Conservation (phyloP, 2,329 filamentous ascomycete genomes). For the Xylariaceae sp. region DNA sequence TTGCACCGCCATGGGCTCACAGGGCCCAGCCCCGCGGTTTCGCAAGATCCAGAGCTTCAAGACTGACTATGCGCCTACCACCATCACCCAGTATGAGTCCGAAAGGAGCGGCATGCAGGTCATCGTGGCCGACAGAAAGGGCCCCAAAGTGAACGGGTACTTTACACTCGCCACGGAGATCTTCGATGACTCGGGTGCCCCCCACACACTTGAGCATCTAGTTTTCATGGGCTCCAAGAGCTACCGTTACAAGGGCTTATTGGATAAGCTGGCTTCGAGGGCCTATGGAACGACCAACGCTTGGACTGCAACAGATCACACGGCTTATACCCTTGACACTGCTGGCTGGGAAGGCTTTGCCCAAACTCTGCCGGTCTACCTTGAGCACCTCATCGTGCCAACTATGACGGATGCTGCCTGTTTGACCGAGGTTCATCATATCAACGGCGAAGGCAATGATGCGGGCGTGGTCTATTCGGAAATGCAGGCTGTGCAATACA, state of each 20-base stretch:
- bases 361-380: slow-evolving; percentile 86
- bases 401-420: slow-evolving; percentile 90
- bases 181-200: slow-evolving; percentile 91
- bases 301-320: slow-evolving; percentile 95
- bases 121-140: slow-evolving; percentile 82
- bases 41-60: slow-evolving; percentile 79
- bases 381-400: slow-evolving; percentile 88
- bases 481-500: slow-evolving; percentile 94
- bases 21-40: slow-evolving; percentile 53
- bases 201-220: slow-evolving; percentile 76
- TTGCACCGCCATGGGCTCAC: slow-evolving; percentile 45
- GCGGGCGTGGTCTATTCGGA: slow-evolving; percentile 97
- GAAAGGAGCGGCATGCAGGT: slow-evolving; percentile 90
- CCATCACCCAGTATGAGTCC: slow-evolving; percentile 93
- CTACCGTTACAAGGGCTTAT: slow-evolving; percentile 88
- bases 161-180: slow-evolving; percentile 97
- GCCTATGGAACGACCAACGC: slow-evolving; percentile 94
- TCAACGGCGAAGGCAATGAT: slow-evolving; percentile 89
- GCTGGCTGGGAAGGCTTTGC: slow-evolving; percentile 97
- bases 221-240: slow-evolving; percentile 87
- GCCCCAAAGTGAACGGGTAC: slow-evolving; percentile 91
- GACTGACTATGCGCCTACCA: slow-evolving; percentile 81
- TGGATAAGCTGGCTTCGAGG: slow-evolving; percentile 88
- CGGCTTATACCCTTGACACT: slow-evolving; percentile 89
- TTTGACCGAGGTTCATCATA: slow-evolving; percentile 92